Conservation (phyloP, 2,329 filamentous ascomycete species). For the Sporothrix inflata region DNA sequence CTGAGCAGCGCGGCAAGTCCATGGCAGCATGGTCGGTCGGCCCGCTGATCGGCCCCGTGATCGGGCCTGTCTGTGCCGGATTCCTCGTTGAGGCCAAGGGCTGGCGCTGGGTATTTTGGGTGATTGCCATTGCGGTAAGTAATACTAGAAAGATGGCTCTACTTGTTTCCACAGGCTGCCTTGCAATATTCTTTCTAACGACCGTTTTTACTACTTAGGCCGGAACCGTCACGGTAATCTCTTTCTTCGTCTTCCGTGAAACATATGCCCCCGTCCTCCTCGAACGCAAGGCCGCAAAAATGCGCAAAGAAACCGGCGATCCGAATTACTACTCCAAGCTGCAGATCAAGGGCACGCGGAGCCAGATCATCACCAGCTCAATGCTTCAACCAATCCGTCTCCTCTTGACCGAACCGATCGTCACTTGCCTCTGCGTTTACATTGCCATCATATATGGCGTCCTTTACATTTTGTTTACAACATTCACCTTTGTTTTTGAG, state of each 20-base stretch:
- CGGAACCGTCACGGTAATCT: neutral
- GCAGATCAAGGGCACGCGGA: neutral
- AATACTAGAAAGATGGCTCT: no score
- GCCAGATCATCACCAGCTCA: neutral
- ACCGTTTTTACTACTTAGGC: neutral
- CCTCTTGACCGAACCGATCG: conserved; percentile 1
- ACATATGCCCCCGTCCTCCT: neutral
- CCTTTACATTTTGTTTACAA: conserved; percentile 57
- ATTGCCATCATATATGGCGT: conserved; percentile 49
- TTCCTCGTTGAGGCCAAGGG: conserved; percentile 46
- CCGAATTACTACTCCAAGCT: conserved; percentile 3
- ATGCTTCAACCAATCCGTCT: neutral
- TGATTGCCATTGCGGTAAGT: conserved; percentile 43
- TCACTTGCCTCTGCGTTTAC: conserved; percentile 10
- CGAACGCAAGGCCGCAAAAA: neutral
- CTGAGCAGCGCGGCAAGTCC: conserved; percentile 59
- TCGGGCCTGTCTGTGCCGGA: conserved; percentile 51
- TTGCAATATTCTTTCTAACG: no score
- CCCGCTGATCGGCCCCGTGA: conserved; percentile 47
- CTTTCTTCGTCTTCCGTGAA: neutral
- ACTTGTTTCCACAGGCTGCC: no score
- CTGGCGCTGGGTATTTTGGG: conserved; percentile 56
- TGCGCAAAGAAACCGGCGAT: neutral
- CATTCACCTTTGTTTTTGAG: conserved; percentile 53
- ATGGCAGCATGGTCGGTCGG: conserved; percentile 53